These are phyloP conservation scores for Schizosaccharomyces japonicus DNA, from an alignment of 805 yeast species.

Conservation along the genomic window DNA sequence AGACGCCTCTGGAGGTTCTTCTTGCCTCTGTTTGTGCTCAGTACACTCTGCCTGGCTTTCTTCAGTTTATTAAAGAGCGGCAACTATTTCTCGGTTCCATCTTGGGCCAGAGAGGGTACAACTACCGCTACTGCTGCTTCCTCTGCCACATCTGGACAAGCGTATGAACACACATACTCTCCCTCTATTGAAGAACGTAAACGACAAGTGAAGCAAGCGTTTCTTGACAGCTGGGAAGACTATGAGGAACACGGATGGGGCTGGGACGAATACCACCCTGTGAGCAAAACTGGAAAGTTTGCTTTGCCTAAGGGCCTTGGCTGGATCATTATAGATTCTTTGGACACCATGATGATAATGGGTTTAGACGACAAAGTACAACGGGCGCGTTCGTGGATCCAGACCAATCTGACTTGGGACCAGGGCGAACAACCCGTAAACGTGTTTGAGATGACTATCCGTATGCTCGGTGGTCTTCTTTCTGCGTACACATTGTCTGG, in stretches of 20 bases:
- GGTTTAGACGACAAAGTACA: conserved; percentile 34
- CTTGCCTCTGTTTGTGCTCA: too few species aligned
- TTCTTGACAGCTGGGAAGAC: conserved; percentile 53
- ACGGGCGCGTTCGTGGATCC: conserved; percentile 53
- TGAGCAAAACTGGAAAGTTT: conserved; percentile 36
- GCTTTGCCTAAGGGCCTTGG: conserved; percentile 71
- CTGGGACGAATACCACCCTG: conserved; percentile 49
- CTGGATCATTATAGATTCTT: conserved; percentile 74
- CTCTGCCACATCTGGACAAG: too few species aligned
- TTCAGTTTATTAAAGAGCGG: too few species aligned
- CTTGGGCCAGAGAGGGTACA: too few species aligned
- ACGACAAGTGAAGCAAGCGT: conserved; percentile 20
- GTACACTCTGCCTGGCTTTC: too few species aligned
- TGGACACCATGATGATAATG: conserved; percentile 68
- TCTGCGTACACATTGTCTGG: conserved; percentile 53
- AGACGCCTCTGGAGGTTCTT: too few species aligned
- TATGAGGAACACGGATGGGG: conserved; percentile 69
- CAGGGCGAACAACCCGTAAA: conserved; percentile 46
- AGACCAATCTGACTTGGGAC: conserved; percentile 40
- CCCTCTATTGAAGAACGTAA: too few species aligned
- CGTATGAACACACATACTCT: too few species aligned
- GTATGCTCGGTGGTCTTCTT: conserved; percentile 82
- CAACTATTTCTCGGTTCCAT: too few species aligned
- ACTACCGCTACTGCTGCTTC: too few species aligned
- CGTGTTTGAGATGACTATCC: conserved; percentile 78